Conservation (phyloP, 2,329 filamentous ascomycete genomes). For the Sporothrix humicola region DNA sequence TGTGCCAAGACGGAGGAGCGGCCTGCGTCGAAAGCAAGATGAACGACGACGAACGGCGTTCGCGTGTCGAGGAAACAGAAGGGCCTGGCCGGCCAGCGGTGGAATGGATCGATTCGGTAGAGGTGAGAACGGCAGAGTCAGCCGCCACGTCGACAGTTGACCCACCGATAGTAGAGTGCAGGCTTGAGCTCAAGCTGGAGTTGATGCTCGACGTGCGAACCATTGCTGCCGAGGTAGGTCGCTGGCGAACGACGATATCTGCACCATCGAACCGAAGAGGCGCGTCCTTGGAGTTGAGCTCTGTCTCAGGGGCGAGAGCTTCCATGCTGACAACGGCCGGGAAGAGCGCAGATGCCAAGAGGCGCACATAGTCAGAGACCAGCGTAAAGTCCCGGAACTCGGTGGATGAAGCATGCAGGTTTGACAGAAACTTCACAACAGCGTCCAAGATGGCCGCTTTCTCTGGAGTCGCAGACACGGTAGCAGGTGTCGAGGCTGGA, state of each 20-base stretch:
- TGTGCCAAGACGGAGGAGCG: conserved; percentile 61
- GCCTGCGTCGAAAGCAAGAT: conserved; percentile 80
- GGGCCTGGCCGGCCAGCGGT: conserved; percentile 42
- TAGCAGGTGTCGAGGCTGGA: not conserved
- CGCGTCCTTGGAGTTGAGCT: conserved; percentile 83
- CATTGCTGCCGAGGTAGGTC: conserved; percentile 65
- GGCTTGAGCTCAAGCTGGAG: conserved; percentile 33
- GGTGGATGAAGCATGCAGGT: conserved; percentile 76
- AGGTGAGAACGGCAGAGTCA: conserved; percentile 45
- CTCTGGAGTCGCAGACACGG: conserved; percentile 44
- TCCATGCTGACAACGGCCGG: conserved; percentile 88
- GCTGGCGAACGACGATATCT: conserved; percentile 80
- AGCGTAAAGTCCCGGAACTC: conserved; percentile 83
- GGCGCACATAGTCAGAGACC: conserved; percentile 79
- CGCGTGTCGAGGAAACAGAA: conserved; percentile 51
- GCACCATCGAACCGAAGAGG: conserved; percentile 83
- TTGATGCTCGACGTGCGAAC: conserved; percentile 70
- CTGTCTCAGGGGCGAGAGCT: conserved; percentile 79
- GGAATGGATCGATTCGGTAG: conserved; percentile 45
- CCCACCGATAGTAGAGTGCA: conserved; percentile 34
- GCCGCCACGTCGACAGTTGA: conserved; percentile 26
- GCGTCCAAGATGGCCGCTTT: conserved; percentile 73
- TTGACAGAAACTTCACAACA: conserved; percentile 77
- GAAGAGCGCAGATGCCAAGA: conserved; percentile 80
- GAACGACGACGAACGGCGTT: conserved; percentile 87